Evolutionary conservation across 441 rosid species (phyloP).

Genomic region (Erysimum cheiri): DNA sequence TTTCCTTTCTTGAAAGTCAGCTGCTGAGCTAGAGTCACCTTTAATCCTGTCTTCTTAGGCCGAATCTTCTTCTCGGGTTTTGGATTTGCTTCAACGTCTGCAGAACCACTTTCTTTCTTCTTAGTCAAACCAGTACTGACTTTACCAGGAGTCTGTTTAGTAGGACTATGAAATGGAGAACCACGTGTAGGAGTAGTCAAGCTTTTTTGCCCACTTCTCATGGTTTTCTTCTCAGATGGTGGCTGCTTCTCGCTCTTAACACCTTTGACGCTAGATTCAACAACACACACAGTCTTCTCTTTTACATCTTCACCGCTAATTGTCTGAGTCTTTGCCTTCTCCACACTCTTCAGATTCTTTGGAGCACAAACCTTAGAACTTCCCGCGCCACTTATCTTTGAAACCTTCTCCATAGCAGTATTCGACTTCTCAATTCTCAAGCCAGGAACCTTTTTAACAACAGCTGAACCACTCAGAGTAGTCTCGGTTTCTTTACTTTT

Average conservation of each 20-base stretch:
- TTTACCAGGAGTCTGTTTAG: slow-evolving; percentile 18
- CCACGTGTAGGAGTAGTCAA: slow-evolving; percentile 23
- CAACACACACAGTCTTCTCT: slow-evolving; percentile 46
- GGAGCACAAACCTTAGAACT: slow-evolving; percentile 34
- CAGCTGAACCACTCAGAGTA: slow-evolving; percentile 27
- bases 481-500: slow-evolving; percentile 24
- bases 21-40: slow-evolving; percentile 21
- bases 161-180: slow-evolving; percentile 21
- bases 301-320: slow-evolving; percentile 32
- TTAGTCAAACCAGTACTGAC: slow-evolving; percentile 14
- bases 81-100: slow-evolving; percentile 19
- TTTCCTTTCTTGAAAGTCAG: slow-evolving; percentile 52
- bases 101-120: slow-evolving; percentile 30
- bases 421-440: slow-evolving; percentile 23
- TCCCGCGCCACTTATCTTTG: slow-evolving; percentile 25
- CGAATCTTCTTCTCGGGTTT: slow-evolving; percentile 40
- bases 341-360: slow-evolving; percentile 35
- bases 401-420: slow-evolving; percentile 18
- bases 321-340: slow-evolving; percentile 23
- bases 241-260: slow-evolving; percentile 38
- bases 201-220: slow-evolving; percentile 24
- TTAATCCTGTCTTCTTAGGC: slow-evolving; percentile 42
- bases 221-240: slow-evolving; percentile 38
- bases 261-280: slow-evolving; percentile 40
- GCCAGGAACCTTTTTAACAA: slow-evolving; percentile 38